Conservation (phyloP, 228 moss, liverwort and hornwort species). For the Sphagnum fallax region DNA sequence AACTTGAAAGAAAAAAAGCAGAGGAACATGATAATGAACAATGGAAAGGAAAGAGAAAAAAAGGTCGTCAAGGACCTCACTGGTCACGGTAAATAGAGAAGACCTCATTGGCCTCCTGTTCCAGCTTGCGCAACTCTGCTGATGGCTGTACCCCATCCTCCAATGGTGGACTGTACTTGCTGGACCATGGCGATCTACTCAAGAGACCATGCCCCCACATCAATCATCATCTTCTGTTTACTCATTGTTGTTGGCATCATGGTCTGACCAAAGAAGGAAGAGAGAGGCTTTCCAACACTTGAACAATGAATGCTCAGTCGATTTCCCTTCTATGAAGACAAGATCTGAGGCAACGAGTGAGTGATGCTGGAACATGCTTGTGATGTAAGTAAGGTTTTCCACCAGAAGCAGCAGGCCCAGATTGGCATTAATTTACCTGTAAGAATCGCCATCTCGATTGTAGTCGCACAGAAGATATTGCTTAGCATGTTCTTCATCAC, state of each 20-base stretch:
- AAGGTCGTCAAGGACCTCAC: conserved; percentile 58
- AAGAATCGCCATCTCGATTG: conserved; percentile 96
- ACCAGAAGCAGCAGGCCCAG: too few species aligned
- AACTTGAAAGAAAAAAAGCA: background rate
- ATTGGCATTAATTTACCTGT: conserved; percentile 37
- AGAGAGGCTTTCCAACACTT: too few species aligned
- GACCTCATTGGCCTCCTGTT: conserved; percentile 57
- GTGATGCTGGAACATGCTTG: too few species aligned
- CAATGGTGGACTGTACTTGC: conserved; percentile 64
- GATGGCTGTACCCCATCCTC: conserved; percentile 94
- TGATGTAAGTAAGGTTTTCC: too few species aligned
- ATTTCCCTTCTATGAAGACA: too few species aligned
- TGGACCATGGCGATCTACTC: conserved; percentile 93
- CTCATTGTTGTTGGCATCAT: too few species aligned
- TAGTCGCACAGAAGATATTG: conserved; percentile 85
- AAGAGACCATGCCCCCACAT: background rate
- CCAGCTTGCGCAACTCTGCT: conserved; percentile 63
- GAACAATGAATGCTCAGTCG: too few species aligned
- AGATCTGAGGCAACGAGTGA: too few species aligned
- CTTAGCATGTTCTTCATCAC: conserved; percentile 66
- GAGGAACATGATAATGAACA: background rate
- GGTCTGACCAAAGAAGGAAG: too few species aligned
- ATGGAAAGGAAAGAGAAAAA: conserved; percentile 12
- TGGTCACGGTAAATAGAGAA: conserved; percentile 58
- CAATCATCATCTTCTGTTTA: too few species aligned